Conservation (phyloP, 495 filamentous ascomycete genomes). For the Penicillium maclennaniae region DNA sequence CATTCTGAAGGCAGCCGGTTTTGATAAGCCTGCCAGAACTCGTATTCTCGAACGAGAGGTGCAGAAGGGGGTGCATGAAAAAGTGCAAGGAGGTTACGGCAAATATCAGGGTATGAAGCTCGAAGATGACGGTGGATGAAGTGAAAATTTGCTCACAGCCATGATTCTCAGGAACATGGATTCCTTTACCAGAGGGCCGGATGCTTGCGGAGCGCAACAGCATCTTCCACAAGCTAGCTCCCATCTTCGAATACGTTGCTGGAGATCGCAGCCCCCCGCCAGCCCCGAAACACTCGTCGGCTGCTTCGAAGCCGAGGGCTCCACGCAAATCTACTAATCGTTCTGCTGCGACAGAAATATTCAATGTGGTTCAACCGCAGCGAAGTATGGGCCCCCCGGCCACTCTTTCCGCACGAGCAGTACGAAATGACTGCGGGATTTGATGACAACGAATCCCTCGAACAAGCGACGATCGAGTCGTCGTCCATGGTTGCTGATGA, state of each 20-base stretch:
- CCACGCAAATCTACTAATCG: slow-evolving; percentile 47
- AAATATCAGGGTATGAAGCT: slow-evolving; percentile 81
- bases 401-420: slow-evolving; percentile 51
- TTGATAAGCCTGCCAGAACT: slow-evolving; percentile 87
- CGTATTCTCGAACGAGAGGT: slow-evolving; percentile 94
- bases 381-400: slow-evolving; percentile 40
- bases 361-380: slow-evolving; percentile 38
- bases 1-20: slow-evolving; percentile 82
- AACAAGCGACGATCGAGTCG: slow-evolving; percentile 73
- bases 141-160: slow-evolving; percentile 13
- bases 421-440: slow-evolving; percentile 56
- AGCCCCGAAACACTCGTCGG: slow-evolving; percentile 81
- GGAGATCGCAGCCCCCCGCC: slow-evolving; percentile 86
- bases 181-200: slow-evolving; percentile 78
- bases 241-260: slow-evolving; percentile 86
- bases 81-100: slow-evolving; percentile 96
- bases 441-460: slow-evolving; percentile 76
- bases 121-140: neutral
- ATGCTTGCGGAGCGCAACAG: slow-evolving; percentile 80
- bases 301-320: slow-evolving; percentile 63
- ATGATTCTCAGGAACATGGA: slow-evolving; percentile 74
- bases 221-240: slow-evolving; percentile 71
- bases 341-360: slow-evolving; percentile 33
- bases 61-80: slow-evolving; percentile 93
- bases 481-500: slow-evolving; percentile 81